phyloP scores from a whole-genome alignment of 2,329 filamentous ascomycete genomes.

The Volutella citrinella region DNA sequence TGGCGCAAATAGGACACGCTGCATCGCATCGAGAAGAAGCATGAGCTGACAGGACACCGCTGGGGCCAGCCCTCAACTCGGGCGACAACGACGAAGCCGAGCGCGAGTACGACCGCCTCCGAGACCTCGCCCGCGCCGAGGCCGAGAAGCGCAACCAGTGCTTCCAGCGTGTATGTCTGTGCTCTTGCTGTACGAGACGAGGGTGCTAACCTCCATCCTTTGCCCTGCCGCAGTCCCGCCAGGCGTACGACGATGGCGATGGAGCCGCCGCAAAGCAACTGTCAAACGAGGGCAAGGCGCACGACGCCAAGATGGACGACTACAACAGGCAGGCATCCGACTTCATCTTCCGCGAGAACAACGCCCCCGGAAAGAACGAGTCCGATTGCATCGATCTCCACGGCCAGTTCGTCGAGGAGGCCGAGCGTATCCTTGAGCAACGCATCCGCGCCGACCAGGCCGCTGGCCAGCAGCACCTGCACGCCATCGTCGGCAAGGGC shows the following conservation, averaged over 20 bases:
- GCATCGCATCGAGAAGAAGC: conserved; percentile 1
- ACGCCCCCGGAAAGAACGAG: conserved; percentile 69
- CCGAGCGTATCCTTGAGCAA: conserved; percentile 83
- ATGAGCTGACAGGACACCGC: conserved; percentile 13
- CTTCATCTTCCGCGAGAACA: conserved; percentile 95
- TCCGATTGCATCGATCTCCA: conserved; percentile 90
- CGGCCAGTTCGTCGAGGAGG: conserved; percentile 92
- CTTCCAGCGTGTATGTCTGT: conserved; percentile 62
- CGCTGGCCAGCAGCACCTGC: conserved; percentile 75
- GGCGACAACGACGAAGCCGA: conserved; percentile 65
- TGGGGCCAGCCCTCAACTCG: conserved; percentile 52
- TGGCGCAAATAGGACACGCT: too few species aligned
- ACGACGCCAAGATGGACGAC: conserved; percentile 79
- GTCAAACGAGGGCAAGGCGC: conserved; percentile 79
- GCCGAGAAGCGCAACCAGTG: conserved; percentile 74
- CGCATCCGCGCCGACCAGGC: conserved; percentile 75
- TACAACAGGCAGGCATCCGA: conserved; percentile 92
- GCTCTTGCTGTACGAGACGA: background rate
- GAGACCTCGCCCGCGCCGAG: conserved; percentile 78
- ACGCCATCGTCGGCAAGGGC: conserved; percentile 95
- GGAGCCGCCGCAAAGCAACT: conserved; percentile 79
- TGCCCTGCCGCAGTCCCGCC: conserved; percentile 51
- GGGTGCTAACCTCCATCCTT: background rate
- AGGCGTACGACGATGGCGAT: conserved; percentile 82
- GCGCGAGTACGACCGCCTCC: conserved; percentile 87